A percentile compares a stretch with the other conserved stretches of the same genome.
Evolutionary conservation across 1,284 basidiomycete species (phyloP).

Genomic region (Cystobasidium sp.): DNA sequence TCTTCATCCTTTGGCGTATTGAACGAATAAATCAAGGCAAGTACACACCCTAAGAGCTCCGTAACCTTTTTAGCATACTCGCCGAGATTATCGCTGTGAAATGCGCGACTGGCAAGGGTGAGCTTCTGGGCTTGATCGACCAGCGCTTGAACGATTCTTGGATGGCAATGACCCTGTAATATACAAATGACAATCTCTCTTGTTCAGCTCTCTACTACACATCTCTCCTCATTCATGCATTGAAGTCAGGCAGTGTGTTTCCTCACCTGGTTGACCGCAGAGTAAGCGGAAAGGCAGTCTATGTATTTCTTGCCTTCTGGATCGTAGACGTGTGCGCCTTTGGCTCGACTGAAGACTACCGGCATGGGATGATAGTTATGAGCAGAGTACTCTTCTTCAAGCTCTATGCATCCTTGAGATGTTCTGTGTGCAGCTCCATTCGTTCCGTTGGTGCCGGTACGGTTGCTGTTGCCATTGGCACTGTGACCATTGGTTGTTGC

Average conservation of each 20-base stretch:
- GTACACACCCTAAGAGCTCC: conserved; percentile 70
- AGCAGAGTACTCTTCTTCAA: conserved; percentile 82
- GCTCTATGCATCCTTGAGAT: conserved; percentile 70
- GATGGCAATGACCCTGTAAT: conserved; percentile 90
- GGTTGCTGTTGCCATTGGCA: conserved; percentile 16
- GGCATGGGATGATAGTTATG: conserved; percentile 97
- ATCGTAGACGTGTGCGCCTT: conserved; percentile 66
- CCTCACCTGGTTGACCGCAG: conserved; percentile 65
- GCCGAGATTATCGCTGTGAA: conserved; percentile 92
- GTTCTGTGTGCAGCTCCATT: conserved; percentile 45
- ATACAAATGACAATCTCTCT: background rate
- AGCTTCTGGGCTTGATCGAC: conserved; percentile 84
- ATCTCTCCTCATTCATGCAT: background rate
- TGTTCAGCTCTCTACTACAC: background rate
- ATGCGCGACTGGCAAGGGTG: conserved; percentile 92
- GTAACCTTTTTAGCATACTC: conserved; percentile 86
- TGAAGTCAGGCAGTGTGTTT: background rate
- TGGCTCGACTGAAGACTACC: conserved; percentile 87
- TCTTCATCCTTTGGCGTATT: background rate
- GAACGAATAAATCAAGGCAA: background rate
- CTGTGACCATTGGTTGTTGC: conserved; percentile 21
- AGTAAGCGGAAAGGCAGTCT: conserved; percentile 92
- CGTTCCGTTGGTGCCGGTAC: background rate
- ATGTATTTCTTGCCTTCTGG: conserved; percentile 57
- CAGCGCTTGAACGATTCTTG: conserved; percentile 71